Base-by-base conservation (phyloP, 176 grass and related monocot genomes). In the Dendrocalamus sinicus region DNA sequence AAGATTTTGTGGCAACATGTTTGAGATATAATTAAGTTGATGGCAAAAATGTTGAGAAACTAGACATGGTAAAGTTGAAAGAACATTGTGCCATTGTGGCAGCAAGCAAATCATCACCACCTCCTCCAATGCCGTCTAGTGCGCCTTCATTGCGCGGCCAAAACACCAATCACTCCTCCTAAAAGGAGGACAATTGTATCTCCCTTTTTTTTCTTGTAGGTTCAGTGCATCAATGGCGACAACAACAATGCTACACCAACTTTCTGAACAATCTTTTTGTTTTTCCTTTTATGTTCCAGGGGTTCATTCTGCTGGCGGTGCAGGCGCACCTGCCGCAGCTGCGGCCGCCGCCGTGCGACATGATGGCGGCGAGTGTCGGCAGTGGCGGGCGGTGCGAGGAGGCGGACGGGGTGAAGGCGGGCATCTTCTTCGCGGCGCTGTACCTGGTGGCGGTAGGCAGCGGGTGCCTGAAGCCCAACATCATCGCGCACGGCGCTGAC, bases 391-490 rank as follows among this genome's bases (percentile, higher is more conserved):
- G 7, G 22, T 97, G 94, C 86, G 89, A 84, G 81, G 82, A 94
- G 72, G 89, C 88, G 0, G 22, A 84, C 14, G 91, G 94, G 39
- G 37, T 76, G 41, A 94, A 90, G 86, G 91, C 91, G 9, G 81
- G 82, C 37, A 86, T 97, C 48, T 97, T 97, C 77, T 97, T 97
- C 82, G 81, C 89, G 43, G 94, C 94, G 17, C 91, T 97, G 62
- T 97, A 92, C 91, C 84, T 97, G 71, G 91, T 97, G 72, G 94
- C 94, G 26, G n/a, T 97, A 50, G 94, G 94, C 44, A 97, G 94
- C 53, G 94, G 94, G 2, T 97, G 94, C 83, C 88, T 97, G 6
- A 97, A 97, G 81, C 94, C 94, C 26, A 97, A 97, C 76, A 97
- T 97, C 89, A 94, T 97, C 41, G 81, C 91, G 37, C 94, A 97